Conservation (phyloP, 371 early-diverging fungal species). For the Syncephalastrum monosporum region DNA sequence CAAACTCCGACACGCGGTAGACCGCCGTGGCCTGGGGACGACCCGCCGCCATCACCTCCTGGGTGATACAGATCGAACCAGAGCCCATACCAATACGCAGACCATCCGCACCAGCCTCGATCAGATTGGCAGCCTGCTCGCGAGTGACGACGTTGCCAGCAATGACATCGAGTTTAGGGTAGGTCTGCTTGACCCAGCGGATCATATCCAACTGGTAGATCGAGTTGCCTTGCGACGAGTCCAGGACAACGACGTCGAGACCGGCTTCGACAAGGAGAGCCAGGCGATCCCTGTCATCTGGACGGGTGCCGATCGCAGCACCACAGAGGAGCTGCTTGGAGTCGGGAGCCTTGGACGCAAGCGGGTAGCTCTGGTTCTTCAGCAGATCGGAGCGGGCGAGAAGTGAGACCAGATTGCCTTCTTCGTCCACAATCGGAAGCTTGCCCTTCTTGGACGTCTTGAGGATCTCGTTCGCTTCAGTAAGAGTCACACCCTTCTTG, state of each 20-base stretch:
- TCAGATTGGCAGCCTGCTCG: constrained; percentile 91
- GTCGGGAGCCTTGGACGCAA: constrained; percentile 79
- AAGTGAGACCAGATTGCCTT: constrained; percentile 86
- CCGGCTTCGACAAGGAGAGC: constrained; percentile 88
- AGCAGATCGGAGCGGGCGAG: constrained; percentile 92
- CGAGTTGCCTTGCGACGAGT: constrained; percentile 95
- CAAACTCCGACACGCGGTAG: constrained; percentile 90
- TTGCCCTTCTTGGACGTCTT: constrained; percentile 93
- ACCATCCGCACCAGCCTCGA: constrained; percentile 95
- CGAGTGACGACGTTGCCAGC: constrained; percentile 97
- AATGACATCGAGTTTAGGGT: constrained; percentile 80
- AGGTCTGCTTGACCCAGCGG: constrained; percentile 83
- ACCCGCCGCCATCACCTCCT: constrained; percentile 98
- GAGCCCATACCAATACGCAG: constrained; percentile 97
- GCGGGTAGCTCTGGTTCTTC: constrained; percentile 94
- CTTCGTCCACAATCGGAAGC: constrained; percentile 88
- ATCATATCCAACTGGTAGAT: constrained; percentile 93
- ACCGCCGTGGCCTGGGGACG: constrained; percentile 98
- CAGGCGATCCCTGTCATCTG: constrained; percentile 85
- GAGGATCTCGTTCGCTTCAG: constrained; percentile 89
- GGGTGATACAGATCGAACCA: constrained; percentile 97
- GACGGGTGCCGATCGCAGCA: constrained; percentile 93
- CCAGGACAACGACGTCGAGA: constrained; percentile 91
- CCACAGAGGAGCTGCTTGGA: constrained; percentile 92
- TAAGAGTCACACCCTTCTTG: constrained; percentile 81